These are phyloP conservation scores for Podosphaera xanthii DNA, from an alignment of 2,329 filamentous ascomycete species.

Conservation along the genomic window DNA sequence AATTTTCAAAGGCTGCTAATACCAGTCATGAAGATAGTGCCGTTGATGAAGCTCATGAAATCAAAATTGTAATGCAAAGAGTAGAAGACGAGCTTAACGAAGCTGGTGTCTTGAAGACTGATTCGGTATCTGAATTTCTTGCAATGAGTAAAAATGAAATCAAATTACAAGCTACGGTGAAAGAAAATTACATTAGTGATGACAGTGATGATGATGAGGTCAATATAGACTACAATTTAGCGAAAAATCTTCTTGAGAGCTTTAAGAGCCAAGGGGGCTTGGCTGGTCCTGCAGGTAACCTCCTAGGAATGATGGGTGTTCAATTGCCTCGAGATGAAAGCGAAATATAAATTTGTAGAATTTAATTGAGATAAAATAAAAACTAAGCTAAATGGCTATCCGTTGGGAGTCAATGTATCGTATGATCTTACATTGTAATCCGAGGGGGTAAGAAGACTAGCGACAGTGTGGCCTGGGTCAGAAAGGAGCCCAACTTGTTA, in stretches of 20 bases:
- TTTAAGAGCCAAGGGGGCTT: conserved; percentile 78
- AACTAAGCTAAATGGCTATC: too few relatives aligned
- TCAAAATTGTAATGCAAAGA: conserved; percentile 38
- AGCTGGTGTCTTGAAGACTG: conserved; percentile 40
- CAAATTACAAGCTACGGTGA: too few relatives aligned
- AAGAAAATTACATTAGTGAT: conserved; percentile 6
- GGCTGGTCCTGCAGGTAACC: conserved; percentile 67
- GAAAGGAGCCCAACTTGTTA: too few relatives aligned
- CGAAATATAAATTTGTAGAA: conserved; percentile 14
- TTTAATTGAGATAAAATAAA: too few relatives aligned
- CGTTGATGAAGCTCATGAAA: conserved; percentile 32
- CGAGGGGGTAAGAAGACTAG: too few relatives aligned
- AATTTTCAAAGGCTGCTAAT: conserved; percentile 2
- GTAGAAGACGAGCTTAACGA: conserved; percentile 53
- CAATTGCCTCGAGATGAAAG: conserved; percentile 59
- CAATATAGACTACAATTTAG: conserved; percentile 66
- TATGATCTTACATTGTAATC: too few relatives aligned
- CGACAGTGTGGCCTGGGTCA: too few relatives aligned
- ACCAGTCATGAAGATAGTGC: conserved; percentile 17
- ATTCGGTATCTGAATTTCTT: conserved; percentile 16
- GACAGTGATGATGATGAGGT: conserved; percentile 36
- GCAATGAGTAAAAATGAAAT: too few relatives aligned
- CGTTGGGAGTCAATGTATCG: too few relatives aligned
- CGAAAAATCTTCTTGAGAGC: conserved; percentile 74
- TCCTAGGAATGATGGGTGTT: conserved; percentile 71